Percentiles rank a stretch among this genome's conserved stretches.
These are phyloP conservation scores for Trebouxia sp. DNA, from an alignment of 139 green algal species.

Conservation along the genomic window DNA sequence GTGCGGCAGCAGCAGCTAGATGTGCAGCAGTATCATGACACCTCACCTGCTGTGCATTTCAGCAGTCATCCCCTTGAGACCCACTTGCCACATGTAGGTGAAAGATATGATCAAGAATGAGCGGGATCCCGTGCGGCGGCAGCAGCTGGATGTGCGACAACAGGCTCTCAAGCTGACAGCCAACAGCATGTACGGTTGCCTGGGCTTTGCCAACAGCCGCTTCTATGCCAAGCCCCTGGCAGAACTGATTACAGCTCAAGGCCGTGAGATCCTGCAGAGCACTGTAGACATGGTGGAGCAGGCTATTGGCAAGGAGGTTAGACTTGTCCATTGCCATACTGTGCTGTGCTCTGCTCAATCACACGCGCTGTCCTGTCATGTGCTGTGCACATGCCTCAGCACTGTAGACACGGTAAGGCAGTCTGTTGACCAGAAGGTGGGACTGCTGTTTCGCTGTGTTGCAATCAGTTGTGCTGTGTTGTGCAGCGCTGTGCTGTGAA, in stretches of 20 bases:
- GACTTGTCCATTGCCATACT: no score
- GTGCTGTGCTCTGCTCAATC: no score
- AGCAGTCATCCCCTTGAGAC: no score
- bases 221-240: conserved; percentile 95
- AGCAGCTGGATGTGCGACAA: conserved; percentile 92
- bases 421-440: no score
- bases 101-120: conserved; percentile 83
- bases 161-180: conserved; percentile 97
- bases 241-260: conserved; percentile 93
- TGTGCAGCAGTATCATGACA: conserved; percentile 92
- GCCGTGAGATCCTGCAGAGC: conserved; percentile 89
- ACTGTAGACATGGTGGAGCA: conserved; percentile 94
- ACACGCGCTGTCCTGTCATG: no score
- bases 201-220: conserved; percentile 89
- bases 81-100: conserved; percentile 78
- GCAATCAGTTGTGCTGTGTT: no score
- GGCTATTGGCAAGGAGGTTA: conserved; percentile 67
- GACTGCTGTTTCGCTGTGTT: no score
- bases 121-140: conserved; percentile 63
- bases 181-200: conserved; percentile 98
- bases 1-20: conserved; percentile 81
- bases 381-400: no score
- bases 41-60: no score
- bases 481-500: no score
- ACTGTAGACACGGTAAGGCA: no score